These are phyloP conservation scores for Hanseniaspora gamundiae DNA, from an alignment of 1,139 yeast genomes.

Conservation along the genomic window DNA sequence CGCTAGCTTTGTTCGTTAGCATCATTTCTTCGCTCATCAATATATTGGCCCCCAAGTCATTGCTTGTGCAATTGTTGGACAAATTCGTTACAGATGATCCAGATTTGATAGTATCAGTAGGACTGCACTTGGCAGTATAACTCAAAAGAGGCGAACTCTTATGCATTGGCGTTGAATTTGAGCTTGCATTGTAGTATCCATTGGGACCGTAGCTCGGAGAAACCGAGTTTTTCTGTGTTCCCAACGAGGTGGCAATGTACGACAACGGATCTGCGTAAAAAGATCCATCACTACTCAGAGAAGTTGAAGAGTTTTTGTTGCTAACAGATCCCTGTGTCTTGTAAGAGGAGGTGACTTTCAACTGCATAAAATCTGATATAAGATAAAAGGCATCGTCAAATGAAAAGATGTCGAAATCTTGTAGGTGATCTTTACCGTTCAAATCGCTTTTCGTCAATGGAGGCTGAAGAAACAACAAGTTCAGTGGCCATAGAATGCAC, in stretches of 20 bases:
- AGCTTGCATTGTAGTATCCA: background rate
- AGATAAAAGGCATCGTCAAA: slow-evolving; percentile 24
- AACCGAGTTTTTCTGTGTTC: background rate
- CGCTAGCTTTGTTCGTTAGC: background rate
- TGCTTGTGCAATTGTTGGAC: background rate
- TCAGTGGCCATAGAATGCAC: slow-evolving; percentile 61
- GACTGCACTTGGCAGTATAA: slow-evolving; percentile 10
- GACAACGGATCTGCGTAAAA: slow-evolving; percentile 22
- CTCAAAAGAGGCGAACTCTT: slow-evolving; percentile 6
- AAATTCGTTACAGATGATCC: slow-evolving; percentile 6
- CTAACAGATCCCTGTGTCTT: slow-evolving; percentile 24
- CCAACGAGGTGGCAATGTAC: background rate
- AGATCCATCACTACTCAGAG: slow-evolving; percentile 22
- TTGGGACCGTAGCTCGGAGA: background rate
- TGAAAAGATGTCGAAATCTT: background rate
- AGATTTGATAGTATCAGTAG: slow-evolving; percentile 12
- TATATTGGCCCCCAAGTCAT: too few species aligned
- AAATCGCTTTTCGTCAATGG: background rate
- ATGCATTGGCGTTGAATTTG: slow-evolving; percentile 3
- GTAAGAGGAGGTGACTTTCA: slow-evolving; percentile 27
- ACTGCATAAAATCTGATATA: slow-evolving; percentile 27
- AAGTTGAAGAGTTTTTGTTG: slow-evolving; percentile 13
- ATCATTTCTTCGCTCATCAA: too few species aligned
- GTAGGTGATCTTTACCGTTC: background rate
- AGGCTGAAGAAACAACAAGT: slow-evolving; percentile 44